Evolutionary conservation across 352 stramenopile species (phyloP).

Genomic region (Pythium diclinum): DNA sequence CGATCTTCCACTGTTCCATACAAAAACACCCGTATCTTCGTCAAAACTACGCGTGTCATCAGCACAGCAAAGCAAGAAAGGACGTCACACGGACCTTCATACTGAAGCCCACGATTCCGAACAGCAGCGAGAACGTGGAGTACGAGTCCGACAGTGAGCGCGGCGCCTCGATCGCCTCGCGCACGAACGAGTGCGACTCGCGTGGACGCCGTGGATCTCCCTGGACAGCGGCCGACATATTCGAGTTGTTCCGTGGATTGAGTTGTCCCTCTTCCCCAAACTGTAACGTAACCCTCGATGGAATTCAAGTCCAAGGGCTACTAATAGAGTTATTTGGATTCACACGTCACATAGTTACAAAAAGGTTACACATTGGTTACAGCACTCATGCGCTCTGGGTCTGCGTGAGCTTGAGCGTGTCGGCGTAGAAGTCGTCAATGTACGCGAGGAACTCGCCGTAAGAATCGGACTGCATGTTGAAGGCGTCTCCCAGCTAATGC

Average conservation of each 20-base stretch:
- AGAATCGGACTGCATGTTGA: slow-evolving; percentile 39
- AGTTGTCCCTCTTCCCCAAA: not conserved
- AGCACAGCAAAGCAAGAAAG: too few relatives aligned
- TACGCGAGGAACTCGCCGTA: slow-evolving; percentile 59
- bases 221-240: slow-evolving; percentile 22
- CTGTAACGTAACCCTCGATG: not conserved
- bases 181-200: slow-evolving; percentile 70
- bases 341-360: slow-evolving; percentile 2
- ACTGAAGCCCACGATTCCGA: slow-evolving; percentile 55
- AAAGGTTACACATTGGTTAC: not conserved
- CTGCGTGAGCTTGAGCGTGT: slow-evolving; percentile 30
- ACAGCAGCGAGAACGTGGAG: slow-evolving; percentile 58
- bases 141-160: slow-evolving; percentile 44
- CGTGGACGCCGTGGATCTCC: slow-evolving; percentile 61
- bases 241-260: not conserved
- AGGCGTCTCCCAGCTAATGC: slow-evolving; percentile 15
- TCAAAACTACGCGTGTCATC: not conserved
- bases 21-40: not conserved
- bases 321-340: not conserved
- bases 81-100: slow-evolving; percentile 42
- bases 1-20: slow-evolving; percentile 48
- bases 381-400: slow-evolving; percentile 16
- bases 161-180: slow-evolving; percentile 39
- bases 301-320: not conserved
- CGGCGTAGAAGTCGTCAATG: slow-evolving; percentile 67